These are phyloP conservation scores for Talaromyces sp. DNA, from an alignment of 2,329 filamentous ascomycete species.

Conservation along the genomic window DNA sequence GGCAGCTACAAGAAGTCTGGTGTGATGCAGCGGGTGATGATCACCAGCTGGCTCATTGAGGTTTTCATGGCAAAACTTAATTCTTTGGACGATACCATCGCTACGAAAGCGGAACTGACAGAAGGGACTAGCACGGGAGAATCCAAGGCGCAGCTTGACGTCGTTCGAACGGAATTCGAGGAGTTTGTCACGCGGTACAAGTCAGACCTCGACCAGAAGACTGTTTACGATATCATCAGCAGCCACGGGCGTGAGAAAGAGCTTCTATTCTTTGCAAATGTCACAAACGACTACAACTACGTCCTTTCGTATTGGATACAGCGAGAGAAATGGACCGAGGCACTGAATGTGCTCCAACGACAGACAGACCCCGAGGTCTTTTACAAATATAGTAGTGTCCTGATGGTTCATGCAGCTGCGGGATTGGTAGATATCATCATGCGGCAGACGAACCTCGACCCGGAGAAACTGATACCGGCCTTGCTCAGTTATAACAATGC, in stretches of 20 bases:
- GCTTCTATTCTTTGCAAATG: slow-evolving; percentile 82
- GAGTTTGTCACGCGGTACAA: slow-evolving; percentile 86
- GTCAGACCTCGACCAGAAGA: slow-evolving; percentile 80
- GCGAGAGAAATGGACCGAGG: slow-evolving; percentile 84
- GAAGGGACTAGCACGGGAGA: slow-evolving; percentile 68
- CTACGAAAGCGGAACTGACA: slow-evolving; percentile 76
- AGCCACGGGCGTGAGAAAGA: slow-evolving; percentile 94
- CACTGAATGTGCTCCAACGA: slow-evolving; percentile 81
- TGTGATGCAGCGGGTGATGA: slow-evolving; percentile 91
- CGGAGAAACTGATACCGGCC: slow-evolving; percentile 85
- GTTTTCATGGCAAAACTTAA: slow-evolving; percentile 98
- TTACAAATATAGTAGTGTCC: slow-evolving; percentile 93
- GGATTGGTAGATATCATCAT: slow-evolving; percentile 94
- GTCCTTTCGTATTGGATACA: slow-evolving; percentile 97
- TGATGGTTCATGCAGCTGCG: slow-evolving; percentile 81
- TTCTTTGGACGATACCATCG: slow-evolving; percentile 86
- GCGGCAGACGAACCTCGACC: slow-evolving; percentile 79
- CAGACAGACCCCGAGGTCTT: slow-evolving; percentile 91
- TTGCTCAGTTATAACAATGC: slow-evolving; percentile 85
- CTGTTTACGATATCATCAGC: slow-evolving; percentile 91
- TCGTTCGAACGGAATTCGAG: slow-evolving; percentile 73
- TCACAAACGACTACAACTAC: slow-evolving; percentile 88
- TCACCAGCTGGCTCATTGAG: slow-evolving; percentile 91
- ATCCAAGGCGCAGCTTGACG: slow-evolving; percentile 62
- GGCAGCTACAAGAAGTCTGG: slow-evolving; percentile 74